Percentiles rank a stretch among this genome's conserved stretches.
These are phyloP conservation scores for Liquidambar formosana DNA, from an alignment of 164 flowering plant species.

Conservation along the genomic window DNA sequence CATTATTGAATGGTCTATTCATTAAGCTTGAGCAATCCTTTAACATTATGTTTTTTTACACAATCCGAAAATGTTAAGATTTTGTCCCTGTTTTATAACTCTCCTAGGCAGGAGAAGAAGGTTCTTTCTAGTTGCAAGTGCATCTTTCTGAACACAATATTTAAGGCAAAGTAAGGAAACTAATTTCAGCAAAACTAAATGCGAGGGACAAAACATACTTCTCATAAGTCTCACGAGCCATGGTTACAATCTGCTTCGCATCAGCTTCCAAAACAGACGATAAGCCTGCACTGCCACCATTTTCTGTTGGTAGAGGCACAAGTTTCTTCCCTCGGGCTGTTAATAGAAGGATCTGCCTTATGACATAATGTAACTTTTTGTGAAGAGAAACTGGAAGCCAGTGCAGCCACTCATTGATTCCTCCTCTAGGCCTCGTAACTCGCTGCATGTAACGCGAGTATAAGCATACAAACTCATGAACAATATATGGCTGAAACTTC, in stretches of 20 bases:
- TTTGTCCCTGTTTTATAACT: background rate
- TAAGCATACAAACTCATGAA: background rate
- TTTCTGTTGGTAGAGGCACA: slow-evolving; percentile 37
- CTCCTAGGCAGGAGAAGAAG: background rate
- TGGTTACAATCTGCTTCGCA: slow-evolving; percentile 62
- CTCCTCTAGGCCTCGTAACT: slow-evolving; percentile 85
- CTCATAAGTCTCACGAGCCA: slow-evolving; percentile 79
- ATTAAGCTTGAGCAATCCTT: too few species aligned
- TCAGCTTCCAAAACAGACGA: slow-evolving; percentile 74
- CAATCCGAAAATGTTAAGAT: background rate
- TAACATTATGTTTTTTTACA: background rate
- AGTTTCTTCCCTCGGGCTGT: slow-evolving; percentile 32
- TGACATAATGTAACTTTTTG: slow-evolving; percentile 48
- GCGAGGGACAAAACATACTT: slow-evolving; percentile 45
- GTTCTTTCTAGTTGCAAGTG: background rate
- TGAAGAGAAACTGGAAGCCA: slow-evolving; percentile 91
- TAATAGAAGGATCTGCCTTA: slow-evolving; percentile 41
- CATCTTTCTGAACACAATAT: background rate
- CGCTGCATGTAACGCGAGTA: slow-evolving; percentile 44
- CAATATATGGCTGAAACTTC: background rate
- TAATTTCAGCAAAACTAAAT: background rate
- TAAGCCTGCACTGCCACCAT: slow-evolving; percentile 49
- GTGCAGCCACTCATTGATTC: slow-evolving; percentile 81
- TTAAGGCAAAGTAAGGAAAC: background rate
- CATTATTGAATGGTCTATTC: too few species aligned